Base-by-base conservation (phyloP, 108 stramenopile species). In the Craspedostauros australis region DNA sequence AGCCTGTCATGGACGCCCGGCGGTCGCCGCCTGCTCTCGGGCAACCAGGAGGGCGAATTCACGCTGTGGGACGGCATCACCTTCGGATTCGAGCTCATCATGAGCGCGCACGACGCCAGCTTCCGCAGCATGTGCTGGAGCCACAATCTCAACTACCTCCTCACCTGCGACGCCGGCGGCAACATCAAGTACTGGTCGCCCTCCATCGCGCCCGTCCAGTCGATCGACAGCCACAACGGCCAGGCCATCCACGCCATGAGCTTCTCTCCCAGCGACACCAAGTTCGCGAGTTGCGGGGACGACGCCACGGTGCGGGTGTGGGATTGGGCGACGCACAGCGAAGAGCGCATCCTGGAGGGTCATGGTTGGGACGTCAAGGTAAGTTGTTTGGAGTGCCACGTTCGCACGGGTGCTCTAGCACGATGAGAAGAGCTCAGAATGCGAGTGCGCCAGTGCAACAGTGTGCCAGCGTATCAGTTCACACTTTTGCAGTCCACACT, bases 361-460 rank as follows among this genome's bases (percentile, higher is more conserved):
- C 96, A 97, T 60, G 94, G 94, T 22, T 96, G 94, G 93, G 96
- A 97, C 61, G 95, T 97, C 50, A 96, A 97, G n/a, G n/a, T n/a
- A n/a, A n/a, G n/a, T n/a, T n/a, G 60, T 27, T 57, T 9, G n/a
- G n/a, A n/a, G n/a, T n/a, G n/a, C n/a, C n/a, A n/a, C n/a, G n/a
- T n/a, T n/a, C n/a, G n/a, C n/a, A n/a, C n/a, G n/a, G n/a, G n/a
- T n/a, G n/a, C n/a, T n/a, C n/a, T n/a, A n/a, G n/a, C n/a, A n/a
- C n/a, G n/a, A n/a, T n/a, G n/a, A n/a, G n/a, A n/a, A n/a, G n/a
- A n/a, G n/a, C n/a, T n/a, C n/a, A n/a, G n/a, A n/a, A n/a, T n/a
- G n/a, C n/a, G n/a, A n/a, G n/a, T n/a, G n/a, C n/a, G n/a, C n/a
- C n/a, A n/a, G n/a, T n/a, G n/a, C n/a, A n/a, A n/a, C n/a, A n/a